Evolutionary conservation across 2,329 filamentous ascomycete genomes (phyloP), one percentile per base, ranked within the genome.

Genomic region (Aspergillus fructus): DNA sequence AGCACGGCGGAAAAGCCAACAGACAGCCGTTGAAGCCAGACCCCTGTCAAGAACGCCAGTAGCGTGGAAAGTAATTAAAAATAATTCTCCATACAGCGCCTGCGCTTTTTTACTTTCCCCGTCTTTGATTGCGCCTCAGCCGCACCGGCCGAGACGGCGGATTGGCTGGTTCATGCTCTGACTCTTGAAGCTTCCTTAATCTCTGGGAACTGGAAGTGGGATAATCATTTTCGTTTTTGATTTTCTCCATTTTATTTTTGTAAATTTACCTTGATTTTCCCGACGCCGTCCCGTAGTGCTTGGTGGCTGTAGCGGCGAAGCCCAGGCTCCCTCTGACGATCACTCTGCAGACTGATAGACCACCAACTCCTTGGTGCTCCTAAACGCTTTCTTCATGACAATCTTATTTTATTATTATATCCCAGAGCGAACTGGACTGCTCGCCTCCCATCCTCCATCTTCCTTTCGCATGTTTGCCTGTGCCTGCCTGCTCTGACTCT

Each of bases 21-120:
- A 51, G 45, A 49, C 42, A 59, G 58, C 62, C 62, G 62, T 64
- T 63, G 59, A 59, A 61, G 60, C 54, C 53, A 59, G 60, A 48
- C 48, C 55, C 34, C 48, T 42, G 42, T 40, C 37, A 5, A 37
- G 34, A 37, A n/a, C 34, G 15, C 12, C 15, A 27, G 21, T 33
- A 39, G 49, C 39, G 19, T 54, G 17, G 39, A 37, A 52, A 53
- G 21, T 30, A 53, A 54, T 58, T 57, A 57, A 60, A 55, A 55
- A 57, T 57, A 55, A 52, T 40, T 51, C 27, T 57, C 47, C 50
- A 55, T 51, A 56, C 54, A 54, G 42, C 45, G 37, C 54, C 27
- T 54, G 54, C 50, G 34, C 27, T 24, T 59, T 56, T 51, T 56
- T 41, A 27, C 45, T 9, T 50, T 43, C 56, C 53, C 55, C 51